Percentiles rank a stretch among this genome's conserved stretches.
phyloP scores from a whole-genome alignment of 495 filamentous ascomycete genomes.

The Stereocaulon alpinum region DNA sequence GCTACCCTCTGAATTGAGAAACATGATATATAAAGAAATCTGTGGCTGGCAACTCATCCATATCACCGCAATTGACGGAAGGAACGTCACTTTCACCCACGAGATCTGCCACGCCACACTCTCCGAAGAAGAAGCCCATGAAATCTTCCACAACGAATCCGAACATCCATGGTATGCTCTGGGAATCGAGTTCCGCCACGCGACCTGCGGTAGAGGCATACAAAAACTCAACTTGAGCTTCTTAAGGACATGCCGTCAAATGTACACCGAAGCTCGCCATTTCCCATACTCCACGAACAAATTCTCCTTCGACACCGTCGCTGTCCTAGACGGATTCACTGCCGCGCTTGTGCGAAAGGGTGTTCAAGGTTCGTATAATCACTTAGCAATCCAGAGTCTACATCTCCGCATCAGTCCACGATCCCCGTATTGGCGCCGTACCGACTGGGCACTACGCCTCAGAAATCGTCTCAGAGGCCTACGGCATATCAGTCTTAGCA shows the following conservation, averaged over 20 bases:
- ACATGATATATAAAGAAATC: not conserved
- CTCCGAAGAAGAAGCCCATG: not conserved
- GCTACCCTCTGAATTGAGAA: not conserved
- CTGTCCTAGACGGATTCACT: too few relatives aligned
- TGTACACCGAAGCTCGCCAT: not conserved
- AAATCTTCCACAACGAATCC: not conserved
- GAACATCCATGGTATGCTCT: not conserved
- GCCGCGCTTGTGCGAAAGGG: too few relatives aligned
- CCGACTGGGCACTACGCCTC: too few relatives aligned
- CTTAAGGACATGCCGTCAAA: not conserved
- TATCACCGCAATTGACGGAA: not conserved
- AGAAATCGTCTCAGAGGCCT: too few relatives aligned
- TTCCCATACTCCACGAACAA: too few relatives aligned
- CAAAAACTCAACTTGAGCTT: not conserved
- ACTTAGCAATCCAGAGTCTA: too few relatives aligned
- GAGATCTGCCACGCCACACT: not conserved
- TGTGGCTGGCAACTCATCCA: not conserved
- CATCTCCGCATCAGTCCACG: too few relatives aligned
- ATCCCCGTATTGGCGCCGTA: too few relatives aligned
- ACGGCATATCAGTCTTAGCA: too few relatives aligned
- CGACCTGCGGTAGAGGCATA: not conserved
- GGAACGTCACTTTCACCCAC: not conserved
- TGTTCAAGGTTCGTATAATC: too few relatives aligned
- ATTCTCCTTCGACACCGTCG: too few relatives aligned
- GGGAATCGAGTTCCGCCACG: not conserved